These are phyloP conservation scores for Strobilomyces dryophilus DNA, from an alignment of 768 basidiomycete species.

Conservation along the genomic window DNA sequence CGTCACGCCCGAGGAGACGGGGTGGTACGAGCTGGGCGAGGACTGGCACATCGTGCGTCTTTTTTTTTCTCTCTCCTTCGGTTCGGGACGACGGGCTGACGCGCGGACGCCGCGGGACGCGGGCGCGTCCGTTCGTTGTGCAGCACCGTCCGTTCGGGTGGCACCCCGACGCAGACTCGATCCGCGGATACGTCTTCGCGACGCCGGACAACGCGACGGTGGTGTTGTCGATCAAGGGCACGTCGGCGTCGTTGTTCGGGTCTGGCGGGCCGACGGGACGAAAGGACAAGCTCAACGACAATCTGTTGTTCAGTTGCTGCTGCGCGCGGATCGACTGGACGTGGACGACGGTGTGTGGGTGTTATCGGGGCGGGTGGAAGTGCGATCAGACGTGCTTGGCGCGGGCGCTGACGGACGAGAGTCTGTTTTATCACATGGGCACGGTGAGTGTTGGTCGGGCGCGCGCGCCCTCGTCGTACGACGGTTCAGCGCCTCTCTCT, in stretches of 20 bases:
- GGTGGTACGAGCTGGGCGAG: slow-evolving; percentile 75
- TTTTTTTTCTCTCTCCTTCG: too few relatives aligned
- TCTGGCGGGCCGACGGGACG: slow-evolving; percentile 79
- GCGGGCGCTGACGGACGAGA: slow-evolving; percentile 68
- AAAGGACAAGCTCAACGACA: slow-evolving; percentile 94
- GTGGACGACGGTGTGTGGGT: slow-evolving; percentile 93
- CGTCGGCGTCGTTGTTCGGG: slow-evolving; percentile 71
- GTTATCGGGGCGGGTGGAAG: slow-evolving; percentile 73
- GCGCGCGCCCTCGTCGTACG: neutral
- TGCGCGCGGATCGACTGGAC: slow-evolving; percentile 90
- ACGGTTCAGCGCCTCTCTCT: neutral
- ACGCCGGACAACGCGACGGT: slow-evolving; percentile 79
- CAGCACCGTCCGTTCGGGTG: slow-evolving; percentile 77
- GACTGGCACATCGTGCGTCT: slow-evolving; percentile 55
- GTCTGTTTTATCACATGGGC: slow-evolving; percentile 86
- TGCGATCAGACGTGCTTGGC: slow-evolving; percentile 82
- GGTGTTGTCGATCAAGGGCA: slow-evolving; percentile 90
- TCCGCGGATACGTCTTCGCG: slow-evolving; percentile 90
- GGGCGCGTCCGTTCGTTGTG: too few relatives aligned
- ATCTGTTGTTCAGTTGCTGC: slow-evolving; percentile 89
- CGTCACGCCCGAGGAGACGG: slow-evolving; percentile 50
- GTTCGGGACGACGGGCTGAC: neutral
- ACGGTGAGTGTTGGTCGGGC: slow-evolving; percentile 50
- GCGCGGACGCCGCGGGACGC: neutral
- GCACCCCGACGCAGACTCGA: slow-evolving; percentile 83